phyloP scores from a whole-genome alignment of 371 early-diverging fungal species.

The Mucor saturninus region DNA sequence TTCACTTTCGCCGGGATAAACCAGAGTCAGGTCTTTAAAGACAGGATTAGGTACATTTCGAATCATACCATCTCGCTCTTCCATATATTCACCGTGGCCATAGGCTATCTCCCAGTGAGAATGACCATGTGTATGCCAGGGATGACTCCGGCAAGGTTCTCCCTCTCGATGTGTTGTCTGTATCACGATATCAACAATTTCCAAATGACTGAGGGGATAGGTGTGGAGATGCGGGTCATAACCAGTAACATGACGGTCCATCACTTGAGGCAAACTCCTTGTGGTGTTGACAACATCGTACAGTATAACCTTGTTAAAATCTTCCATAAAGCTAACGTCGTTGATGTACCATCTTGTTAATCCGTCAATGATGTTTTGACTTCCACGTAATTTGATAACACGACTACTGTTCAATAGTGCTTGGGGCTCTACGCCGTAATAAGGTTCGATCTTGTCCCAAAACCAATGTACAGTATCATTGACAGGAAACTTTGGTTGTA shows the following conservation, averaged over 20 bases:
- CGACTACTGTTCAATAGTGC: conserved; percentile 21
- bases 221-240: conserved; percentile 17
- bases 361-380: conserved; percentile 28
- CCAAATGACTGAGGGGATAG: conserved; percentile 28
- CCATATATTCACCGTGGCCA: conserved; percentile 38
- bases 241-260: conserved; percentile 1
- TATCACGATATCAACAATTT: conserved; percentile 45
- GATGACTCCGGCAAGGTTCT: conserved; percentile 39
- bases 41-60: conserved; percentile 34
- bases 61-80: conserved; percentile 25
- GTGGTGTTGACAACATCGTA: background rate
- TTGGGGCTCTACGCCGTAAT: conserved; percentile 33
- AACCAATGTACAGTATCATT: conserved; percentile 37
- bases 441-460: conserved; percentile 39
- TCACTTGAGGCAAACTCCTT: conserved; percentile 25
- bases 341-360: conserved; percentile 8
- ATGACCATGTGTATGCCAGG: conserved; percentile 51
- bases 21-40: conserved; percentile 37
- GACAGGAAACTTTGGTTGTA: conserved; percentile 38
- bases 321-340: conserved; percentile 5
- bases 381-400: conserved; percentile 26
- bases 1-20: conserved; percentile 34
- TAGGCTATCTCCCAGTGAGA: conserved; percentile 42
- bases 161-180: conserved; percentile 22
- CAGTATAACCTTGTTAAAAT: background rate